Conservation (phyloP, 345 rosid genomes). For the Raphanus raphanistrum region DNA sequence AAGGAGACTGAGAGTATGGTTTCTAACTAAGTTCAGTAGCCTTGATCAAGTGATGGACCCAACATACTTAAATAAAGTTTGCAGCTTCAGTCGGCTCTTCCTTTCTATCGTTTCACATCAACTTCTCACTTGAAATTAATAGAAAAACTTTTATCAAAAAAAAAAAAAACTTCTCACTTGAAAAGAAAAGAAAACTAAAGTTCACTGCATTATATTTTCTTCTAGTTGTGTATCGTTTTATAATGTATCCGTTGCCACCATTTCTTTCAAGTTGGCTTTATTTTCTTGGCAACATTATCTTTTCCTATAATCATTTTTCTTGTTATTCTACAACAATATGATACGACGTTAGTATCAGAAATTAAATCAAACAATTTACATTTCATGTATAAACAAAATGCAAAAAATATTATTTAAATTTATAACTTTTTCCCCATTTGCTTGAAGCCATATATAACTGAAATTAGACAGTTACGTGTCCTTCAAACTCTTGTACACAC, state of each 20-base stretch:
- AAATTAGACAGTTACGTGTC: neutral
- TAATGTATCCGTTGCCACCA: neutral
- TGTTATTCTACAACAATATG: neutral
- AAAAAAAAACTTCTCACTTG: conserved; percentile 24
- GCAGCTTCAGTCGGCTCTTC: conserved; percentile 4
- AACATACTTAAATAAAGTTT: conserved; percentile 2
- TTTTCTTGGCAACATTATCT: neutral
- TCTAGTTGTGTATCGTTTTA: neutral
- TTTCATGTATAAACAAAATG: neutral
- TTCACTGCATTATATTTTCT: neutral
- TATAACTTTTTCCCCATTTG: too few species aligned
- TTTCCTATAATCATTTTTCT: neutral
- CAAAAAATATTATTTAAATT: too few species aligned
- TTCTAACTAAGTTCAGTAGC: conserved; percentile 54
- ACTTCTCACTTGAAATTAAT: too few species aligned
- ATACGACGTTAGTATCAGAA: neutral
- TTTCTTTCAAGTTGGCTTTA: neutral
- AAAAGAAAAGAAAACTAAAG: neutral
- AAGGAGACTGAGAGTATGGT: conserved; percentile 95
- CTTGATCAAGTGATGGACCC: conserved; percentile 19
- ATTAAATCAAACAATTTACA: too few species aligned
- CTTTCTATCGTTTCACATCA: neutral
- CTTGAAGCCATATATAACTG: neutral
- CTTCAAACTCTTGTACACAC: neutral
- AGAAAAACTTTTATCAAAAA: too few species aligned